Conservation (phyloP, 805 yeast species). For the Citeromyces nyonsensis region DNA sequence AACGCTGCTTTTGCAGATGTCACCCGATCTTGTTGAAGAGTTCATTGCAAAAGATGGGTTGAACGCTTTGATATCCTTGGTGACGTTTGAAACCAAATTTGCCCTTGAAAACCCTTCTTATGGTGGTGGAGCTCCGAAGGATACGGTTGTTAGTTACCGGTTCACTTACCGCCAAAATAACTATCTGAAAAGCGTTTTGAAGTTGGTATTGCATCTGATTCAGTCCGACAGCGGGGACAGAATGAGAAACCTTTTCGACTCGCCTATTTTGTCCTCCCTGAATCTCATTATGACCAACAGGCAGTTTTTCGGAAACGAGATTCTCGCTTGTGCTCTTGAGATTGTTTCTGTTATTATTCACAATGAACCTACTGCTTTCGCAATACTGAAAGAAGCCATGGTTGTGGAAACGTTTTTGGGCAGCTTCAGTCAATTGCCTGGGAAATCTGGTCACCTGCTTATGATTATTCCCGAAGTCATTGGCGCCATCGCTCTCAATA, state of each 20-base stretch:
- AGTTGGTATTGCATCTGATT: conserved; percentile 46
- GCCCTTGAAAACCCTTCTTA: conserved; percentile 42
- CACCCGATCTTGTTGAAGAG: conserved; percentile 36
- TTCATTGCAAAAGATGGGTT: conserved; percentile 62
- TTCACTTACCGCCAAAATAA: conserved; percentile 48
- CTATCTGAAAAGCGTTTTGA: conserved; percentile 41
- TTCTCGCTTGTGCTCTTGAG: conserved; percentile 45
- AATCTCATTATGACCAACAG: conserved; percentile 43
- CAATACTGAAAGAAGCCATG: conserved; percentile 64
- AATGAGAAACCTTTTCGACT: conserved; percentile 73
- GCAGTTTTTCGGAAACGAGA: conserved; percentile 46
- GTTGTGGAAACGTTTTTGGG: conserved; percentile 51
- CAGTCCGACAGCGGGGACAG: conserved; percentile 73
- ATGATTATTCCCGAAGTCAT: conserved; percentile 55
- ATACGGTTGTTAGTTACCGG: conserved; percentile 29
- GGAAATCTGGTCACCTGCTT: conserved; percentile 42
- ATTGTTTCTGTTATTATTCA: conserved; percentile 61
- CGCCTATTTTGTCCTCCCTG: conserved; percentile 52
- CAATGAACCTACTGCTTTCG: conserved; percentile 81
- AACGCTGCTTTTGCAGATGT: conserved; percentile 24
- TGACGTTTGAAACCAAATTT: conserved; percentile 49
- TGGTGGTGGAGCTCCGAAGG: conserved; percentile 42
- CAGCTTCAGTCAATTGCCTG: conserved; percentile 37
- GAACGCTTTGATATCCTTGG: conserved; percentile 35
- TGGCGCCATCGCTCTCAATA: conserved; percentile 72